phyloP scores from a whole-genome alignment of 306 rosid species.

The Lathyrus sativus region DNA sequence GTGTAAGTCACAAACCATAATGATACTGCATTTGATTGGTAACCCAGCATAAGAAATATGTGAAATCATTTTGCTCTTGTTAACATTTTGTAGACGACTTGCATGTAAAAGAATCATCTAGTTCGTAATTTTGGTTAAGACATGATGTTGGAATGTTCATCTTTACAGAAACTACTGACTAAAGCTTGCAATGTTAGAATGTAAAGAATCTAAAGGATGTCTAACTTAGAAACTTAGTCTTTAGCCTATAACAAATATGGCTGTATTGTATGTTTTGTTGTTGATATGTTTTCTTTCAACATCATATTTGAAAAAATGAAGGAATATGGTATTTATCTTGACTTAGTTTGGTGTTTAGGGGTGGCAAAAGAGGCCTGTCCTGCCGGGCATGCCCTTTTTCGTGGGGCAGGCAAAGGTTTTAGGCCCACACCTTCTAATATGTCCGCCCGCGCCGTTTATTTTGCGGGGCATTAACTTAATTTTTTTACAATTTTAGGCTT shows the following conservation, averaged over 20 bases:
- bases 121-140: constrained; percentile 22
- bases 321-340: too few relatives aligned
- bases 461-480: too few relatives aligned
- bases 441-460: too few relatives aligned
- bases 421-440: too few relatives aligned
- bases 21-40: constrained; percentile 26
- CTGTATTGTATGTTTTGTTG: not conserved
- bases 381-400: too few relatives aligned
- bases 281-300: constrained; percentile 18
- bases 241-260: not conserved
- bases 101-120: constrained; percentile 12
- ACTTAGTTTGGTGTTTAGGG: too few relatives aligned
- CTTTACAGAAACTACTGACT: not conserved
- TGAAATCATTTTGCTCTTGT: constrained; percentile 12
- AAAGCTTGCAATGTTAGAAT: constrained; percentile 33
- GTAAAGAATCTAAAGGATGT: constrained; percentile 4
- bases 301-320: constrained; percentile 2
- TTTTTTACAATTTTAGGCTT: too few relatives aligned
- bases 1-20: constrained; percentile 7
- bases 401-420: too few relatives aligned
- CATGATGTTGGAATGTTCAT: not conserved
- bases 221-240: not conserved
- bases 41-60: not conserved
- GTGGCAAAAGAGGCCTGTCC: too few relatives aligned
- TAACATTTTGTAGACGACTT: not conserved